Evolutionary conservation across 1,284 basidiomycete species (phyloP), one percentile per base, ranked within the genome.

Genomic region (Tilletia indica): DNA sequence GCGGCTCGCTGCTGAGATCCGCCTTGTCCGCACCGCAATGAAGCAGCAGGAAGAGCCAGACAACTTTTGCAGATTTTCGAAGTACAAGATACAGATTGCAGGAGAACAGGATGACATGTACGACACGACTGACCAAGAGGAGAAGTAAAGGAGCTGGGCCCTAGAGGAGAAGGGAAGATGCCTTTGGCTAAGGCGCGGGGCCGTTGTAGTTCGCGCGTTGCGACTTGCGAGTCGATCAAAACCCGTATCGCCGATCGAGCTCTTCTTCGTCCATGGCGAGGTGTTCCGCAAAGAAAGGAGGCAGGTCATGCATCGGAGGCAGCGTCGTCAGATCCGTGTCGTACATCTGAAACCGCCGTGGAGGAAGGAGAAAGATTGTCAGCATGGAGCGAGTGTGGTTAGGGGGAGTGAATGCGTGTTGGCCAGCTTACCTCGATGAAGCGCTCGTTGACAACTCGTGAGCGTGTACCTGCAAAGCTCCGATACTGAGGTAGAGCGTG

Each of bases 281-380:
- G 49, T 78, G 75, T n/a, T 80, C 72, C 11, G 58, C 67, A 58
- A 80, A 81, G 80, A 80, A 83, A 14, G 68, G 70, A 14, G 82
- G 81, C 48, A 81, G 38, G 12, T 31, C 56, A 2, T 77, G 75
- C 2, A 61, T 11, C 1, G 78, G 77, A 1, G 82, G 82, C 42
- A 75, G 73, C 3, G 79, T 75, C 39, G 82, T 74, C 9, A 82
- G 71, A 63, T 83, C 82, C 0, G 79, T 78, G 69, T 83, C 82
- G 68, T 82, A 83, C 78, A 80, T 81, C 67, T 70, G 42, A 11
- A 12, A 42, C 12, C 0, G 9, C 21, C 8, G 64, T 21, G 12
- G 64, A 36, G 64, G 34, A 38, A 31, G 25, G 25, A 31, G 25
- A 31, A 31, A 31, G 25, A 31, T 31, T 31, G 25, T 31, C 25